Evolutionary conservation across 2,329 filamentous ascomycete genomes (phyloP).

Genomic region (Phyllosticta citrichinensis): DNA sequence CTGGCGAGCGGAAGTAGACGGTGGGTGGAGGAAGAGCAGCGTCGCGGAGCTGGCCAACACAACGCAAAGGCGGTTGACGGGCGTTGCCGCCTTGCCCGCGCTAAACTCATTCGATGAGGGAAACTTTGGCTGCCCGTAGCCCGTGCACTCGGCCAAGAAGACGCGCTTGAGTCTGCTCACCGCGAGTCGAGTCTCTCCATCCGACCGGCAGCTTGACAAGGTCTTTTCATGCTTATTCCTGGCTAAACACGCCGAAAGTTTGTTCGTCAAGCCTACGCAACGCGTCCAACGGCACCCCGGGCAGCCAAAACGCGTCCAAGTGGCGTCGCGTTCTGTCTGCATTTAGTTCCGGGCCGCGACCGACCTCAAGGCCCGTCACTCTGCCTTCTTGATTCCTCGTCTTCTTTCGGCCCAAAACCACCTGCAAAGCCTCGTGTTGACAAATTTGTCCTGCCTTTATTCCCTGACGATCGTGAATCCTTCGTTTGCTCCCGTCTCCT

Average conservation of each 20-base stretch:
- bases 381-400: background rate
- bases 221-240: background rate
- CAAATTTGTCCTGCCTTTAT: background rate
- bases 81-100: constrained; percentile 3
- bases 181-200: background rate
- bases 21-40: background rate
- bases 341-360: background rate
- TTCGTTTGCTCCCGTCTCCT: background rate
- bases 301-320: constrained; percentile 8
- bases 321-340: background rate
- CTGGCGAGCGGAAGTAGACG: constrained; percentile 1
- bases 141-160: background rate
- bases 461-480: background rate
- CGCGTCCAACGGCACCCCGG: background rate
- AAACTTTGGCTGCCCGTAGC: constrained; percentile 1
- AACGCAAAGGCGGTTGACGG: background rate
- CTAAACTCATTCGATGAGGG: background rate
- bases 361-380: background rate
- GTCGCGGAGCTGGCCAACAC: constrained; percentile 6
- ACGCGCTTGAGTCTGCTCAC: background rate
- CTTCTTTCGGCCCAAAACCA: background rate
- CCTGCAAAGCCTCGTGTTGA: background rate
- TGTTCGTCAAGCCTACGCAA: background rate
- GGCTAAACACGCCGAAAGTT: background rate
- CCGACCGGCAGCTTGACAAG: background rate